Evolutionary conservation across 2,329 filamentous ascomycete genomes (phyloP), one percentile per base, ranked within the genome.

Genomic region (Ramularia endophylla): DNA sequence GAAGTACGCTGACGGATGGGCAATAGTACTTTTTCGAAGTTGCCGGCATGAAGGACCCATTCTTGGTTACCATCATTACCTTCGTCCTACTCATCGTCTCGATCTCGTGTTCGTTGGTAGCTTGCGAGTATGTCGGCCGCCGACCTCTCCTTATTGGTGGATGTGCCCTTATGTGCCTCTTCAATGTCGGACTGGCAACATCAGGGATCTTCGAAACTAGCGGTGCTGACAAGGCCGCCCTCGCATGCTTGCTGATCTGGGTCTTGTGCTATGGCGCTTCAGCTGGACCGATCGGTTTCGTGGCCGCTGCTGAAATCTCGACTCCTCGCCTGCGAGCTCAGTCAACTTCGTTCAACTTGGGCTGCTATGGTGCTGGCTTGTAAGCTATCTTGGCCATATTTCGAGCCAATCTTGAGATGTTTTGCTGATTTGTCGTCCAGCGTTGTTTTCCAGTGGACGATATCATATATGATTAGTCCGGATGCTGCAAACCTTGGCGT

Each of bases 61-160:
- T 49, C 35, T 13, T 46, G 28, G 46, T 49, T 25, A 49, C 43
- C 1, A 49, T 67, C 36, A 54, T 61, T 18, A 65, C 60, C n/a
- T 41, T 60, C 22, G 54, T 67, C 7, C 55, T 68, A 15, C 51
- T 67, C 20, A 47, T 68, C 32, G 62, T 65, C 8, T 67, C 46
- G 11, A 49, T 49, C 27, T 49, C 38, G 15, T 40, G 36, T 25
- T 49, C 46, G 9, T 20, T 49, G 29, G 18, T 46, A 25, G 46
- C 43, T 8, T 49, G 46, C 38, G 46, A 46, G 22, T 38, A 46
- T 13, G 40, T 49, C 8, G 43, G 46, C 15, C 46, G 46, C 8
- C 34, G 43, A 15, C 46, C 46, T 27, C 40, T 49, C 9, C 46
- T 49, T 12, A 37, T 46, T 4, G 46, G 43, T 12, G 46, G 46